A percentile compares a stretch with the other conserved stretches of the same genome.
Evolutionary conservation across 176 grass and related monocot species (phyloP).

Genomic region (Triticum monococcum): DNA sequence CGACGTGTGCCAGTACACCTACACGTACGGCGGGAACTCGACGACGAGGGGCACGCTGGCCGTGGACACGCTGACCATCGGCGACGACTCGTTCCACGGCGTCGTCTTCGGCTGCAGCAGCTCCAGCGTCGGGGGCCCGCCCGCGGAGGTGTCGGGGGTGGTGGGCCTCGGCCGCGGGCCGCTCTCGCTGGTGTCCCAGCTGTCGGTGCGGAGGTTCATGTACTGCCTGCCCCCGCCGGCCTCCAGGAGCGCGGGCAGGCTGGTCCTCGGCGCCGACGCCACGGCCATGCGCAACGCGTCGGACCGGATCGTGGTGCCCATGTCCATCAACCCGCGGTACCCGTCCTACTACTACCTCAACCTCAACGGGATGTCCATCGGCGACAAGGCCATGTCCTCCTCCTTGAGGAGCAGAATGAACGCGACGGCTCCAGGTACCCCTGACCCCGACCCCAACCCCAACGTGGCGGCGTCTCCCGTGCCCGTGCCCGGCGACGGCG

Average conservation of each 20-base stretch:
- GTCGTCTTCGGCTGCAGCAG: conserved; percentile 56
- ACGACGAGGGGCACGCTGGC: conserved; percentile 46
- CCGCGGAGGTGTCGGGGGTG: conserved; percentile 44
- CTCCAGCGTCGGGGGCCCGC: conserved; percentile 16
- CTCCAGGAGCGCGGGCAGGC: conserved; percentile 16
- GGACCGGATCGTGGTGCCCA: conserved; percentile 23
- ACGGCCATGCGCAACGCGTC: conserved; percentile 25
- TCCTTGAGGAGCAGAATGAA: not conserved
- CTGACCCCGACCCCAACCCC: not conserved
- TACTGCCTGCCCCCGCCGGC: conserved; percentile 53
- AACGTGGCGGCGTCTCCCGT: not conserved
- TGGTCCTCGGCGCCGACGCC: conserved; percentile 38
- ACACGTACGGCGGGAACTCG: conserved; percentile 49
- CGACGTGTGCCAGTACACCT: conserved; percentile 49
- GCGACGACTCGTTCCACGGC: conserved; percentile 30
- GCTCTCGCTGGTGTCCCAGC: conserved; percentile 52
- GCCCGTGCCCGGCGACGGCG: not conserved
- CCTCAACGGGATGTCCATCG: conserved; percentile 47
- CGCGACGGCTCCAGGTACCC: not conserved
- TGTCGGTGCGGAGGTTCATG: conserved; percentile 46
- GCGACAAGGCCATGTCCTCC: conserved; percentile 25
- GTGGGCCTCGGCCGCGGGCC: conserved; percentile 46
- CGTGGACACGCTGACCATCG: conserved; percentile 48
- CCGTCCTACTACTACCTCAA: conserved; percentile 57
- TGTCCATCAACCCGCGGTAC: conserved; percentile 20